Evolutionary conservation across 1,139 yeast species (phyloP), one percentile per base, ranked within the genome.

Genomic region (Candida tetrigidarum): DNA sequence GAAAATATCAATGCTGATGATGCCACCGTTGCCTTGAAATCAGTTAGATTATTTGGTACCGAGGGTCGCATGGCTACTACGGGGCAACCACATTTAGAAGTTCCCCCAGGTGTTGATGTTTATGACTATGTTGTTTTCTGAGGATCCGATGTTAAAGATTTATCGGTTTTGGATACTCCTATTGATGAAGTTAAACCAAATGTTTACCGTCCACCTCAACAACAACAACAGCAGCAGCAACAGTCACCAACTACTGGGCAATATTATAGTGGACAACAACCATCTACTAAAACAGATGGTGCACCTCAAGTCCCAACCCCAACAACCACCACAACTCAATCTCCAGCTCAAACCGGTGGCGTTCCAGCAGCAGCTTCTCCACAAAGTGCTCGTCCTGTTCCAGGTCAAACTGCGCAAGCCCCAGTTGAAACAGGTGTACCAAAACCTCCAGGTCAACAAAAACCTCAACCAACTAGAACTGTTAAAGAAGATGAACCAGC

Each of bases 131-230:
- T 93, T 48, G 91, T 87, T 41, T 88, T 93, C 63, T 81, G 95
- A 54, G 99, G 99, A 33, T 83, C 90, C 30, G 98, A 92, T 58
- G 98, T 93, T 33, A 87, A 89, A 68, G 97, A 89, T 60, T 76
- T 93, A 64, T 82, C 84, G 52, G 96, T 93, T 50, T 76, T 92
- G 58, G 97, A 90, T 52, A 73, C 74, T 26, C 80, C 84, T 8
- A 69, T 78, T 47, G 81, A 78, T 27, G 76, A 80, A 47, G 82
- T 79, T 23, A 65, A 69, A 50, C 80, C 85, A 0, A 66, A 61
- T 35, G 52, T 56, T 28, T 48, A 49, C 34, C 64, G 48, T 37
- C 69, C 63, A 27, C 67, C 66, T 15, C 69, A 63, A 7, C 54
- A 43, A 1, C 55, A 41, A 19, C 30, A 27, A 22, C 52, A 50